phyloP scores from a whole-genome alignment of 345 rosid species.

The Hibiscus syriacus region DNA sequence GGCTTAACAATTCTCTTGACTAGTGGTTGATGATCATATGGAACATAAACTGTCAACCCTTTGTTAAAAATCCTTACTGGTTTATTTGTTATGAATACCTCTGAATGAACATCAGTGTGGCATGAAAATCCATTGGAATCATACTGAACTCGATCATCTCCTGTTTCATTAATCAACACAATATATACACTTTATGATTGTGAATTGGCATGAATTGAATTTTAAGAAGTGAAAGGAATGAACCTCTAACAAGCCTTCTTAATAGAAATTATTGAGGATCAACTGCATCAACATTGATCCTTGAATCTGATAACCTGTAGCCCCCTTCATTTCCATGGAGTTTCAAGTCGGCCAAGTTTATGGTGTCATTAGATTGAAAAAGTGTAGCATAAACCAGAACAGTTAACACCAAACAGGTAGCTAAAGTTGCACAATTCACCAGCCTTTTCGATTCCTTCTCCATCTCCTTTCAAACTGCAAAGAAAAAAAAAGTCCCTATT shows the following conservation, averaged over 20 bases:
- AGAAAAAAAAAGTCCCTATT: neutral
- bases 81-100: constrained; percentile 19
- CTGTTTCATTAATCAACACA: neutral
- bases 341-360: neutral
- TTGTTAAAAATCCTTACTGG: constrained; percentile 21
- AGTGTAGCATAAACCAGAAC: constrained; percentile 8
- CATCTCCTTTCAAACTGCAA: constrained; percentile 3
- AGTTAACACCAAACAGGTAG: constrained; percentile 2
- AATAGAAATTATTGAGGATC: neutral
- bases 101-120: constrained; percentile 20
- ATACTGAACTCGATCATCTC: constrained; percentile 23
- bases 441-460: constrained; percentile 1
- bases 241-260: constrained; percentile 7
- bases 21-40: constrained; percentile 8
- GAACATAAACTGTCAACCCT: constrained; percentile 16
- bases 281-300: neutral
- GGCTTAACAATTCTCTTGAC: constrained; percentile 13
- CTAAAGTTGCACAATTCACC: constrained; percentile 5
- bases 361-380: neutral
- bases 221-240: too few relatives aligned
- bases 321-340: neutral
- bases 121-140: constrained; percentile 22
- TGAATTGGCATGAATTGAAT: neutral
- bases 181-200: neutral
- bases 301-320: too few relatives aligned